These are phyloP conservation scores for Plenodomus lindquistii DNA, from an alignment of 2,329 filamentous ascomycete genomes.

Conservation along the genomic window DNA sequence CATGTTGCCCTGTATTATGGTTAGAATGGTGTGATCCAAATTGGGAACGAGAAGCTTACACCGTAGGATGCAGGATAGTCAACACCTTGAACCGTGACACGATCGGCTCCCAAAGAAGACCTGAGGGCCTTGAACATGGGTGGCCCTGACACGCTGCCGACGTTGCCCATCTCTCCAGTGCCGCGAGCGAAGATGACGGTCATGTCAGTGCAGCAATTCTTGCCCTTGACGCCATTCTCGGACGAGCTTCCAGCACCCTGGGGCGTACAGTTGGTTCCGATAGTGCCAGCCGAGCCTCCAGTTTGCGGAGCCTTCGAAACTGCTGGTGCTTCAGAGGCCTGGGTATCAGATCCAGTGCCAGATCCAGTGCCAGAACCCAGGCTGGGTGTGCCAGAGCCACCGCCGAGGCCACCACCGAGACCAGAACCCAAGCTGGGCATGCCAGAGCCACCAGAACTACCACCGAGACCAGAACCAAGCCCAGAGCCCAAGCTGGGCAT, in stretches of 20 bases:
- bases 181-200: slow-evolving; percentile 52
- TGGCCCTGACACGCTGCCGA: slow-evolving; percentile 49
- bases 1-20: slow-evolving; percentile 25
- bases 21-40: slow-evolving; percentile 2
- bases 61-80: slow-evolving; percentile 34
- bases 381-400: too few species aligned
- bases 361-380: neutral
- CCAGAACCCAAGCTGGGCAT: too few species aligned
- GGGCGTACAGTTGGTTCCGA: slow-evolving; percentile 27
- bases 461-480: too few species aligned
- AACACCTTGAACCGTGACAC: slow-evolving; percentile 39
- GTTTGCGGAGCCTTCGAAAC: neutral
- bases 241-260: slow-evolving; percentile 20
- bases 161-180: slow-evolving; percentile 48
- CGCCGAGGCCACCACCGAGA: too few species aligned
- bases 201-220: slow-evolving; percentile 47
- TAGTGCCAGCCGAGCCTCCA: slow-evolving; percentile 8
- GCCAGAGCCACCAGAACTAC: too few species aligned
- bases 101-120: slow-evolving; percentile 27
- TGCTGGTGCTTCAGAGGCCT: neutral
- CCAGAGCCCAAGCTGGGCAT: neutral
- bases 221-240: slow-evolving; percentile 47
- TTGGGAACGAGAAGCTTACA: slow-evolving; percentile 16
- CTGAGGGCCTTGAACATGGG: slow-evolving; percentile 38
- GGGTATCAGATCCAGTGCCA: neutral